These are phyloP conservation scores for Nothophoma quercina DNA, from an alignment of 2,329 filamentous ascomycete genomes.

Conservation along the genomic window DNA sequence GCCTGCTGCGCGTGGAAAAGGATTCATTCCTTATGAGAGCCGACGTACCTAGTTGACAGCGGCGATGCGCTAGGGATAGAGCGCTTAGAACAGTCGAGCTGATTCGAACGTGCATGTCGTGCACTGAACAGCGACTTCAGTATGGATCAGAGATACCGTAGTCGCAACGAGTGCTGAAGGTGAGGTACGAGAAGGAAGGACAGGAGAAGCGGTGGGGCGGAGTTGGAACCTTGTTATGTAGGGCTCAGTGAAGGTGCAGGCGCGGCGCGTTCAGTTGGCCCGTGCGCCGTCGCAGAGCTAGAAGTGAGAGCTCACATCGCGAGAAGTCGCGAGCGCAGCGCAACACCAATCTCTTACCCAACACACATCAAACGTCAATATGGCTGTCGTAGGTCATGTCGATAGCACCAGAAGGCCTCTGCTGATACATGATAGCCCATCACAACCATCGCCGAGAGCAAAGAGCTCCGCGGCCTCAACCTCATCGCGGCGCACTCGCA, in stretches of 20 bases:
- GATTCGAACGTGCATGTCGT: conserved; percentile 3
- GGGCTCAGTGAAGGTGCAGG: conserved; percentile 5
- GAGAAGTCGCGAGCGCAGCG: conserved; percentile 15
- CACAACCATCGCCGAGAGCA: conserved; percentile 89
- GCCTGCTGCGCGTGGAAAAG: background rate
- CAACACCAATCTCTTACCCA: conserved; percentile 5
- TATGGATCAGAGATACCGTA: background rate
- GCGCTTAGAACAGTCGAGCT: background rate
- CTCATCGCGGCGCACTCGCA: conserved; percentile 98
- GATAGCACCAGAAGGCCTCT: background rate
- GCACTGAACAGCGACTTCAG: background rate
- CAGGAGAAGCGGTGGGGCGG: background rate
- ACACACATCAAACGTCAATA: conserved; percentile 24
- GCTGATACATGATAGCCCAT: conserved; percentile 55
- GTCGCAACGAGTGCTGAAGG: background rate
- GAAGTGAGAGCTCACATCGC: conserved; percentile 12
- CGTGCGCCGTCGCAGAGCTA: conserved; percentile 4
- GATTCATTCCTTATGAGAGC: background rate
- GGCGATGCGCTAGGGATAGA: background rate
- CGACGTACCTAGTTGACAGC: conserved; percentile 1
- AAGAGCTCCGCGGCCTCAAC: conserved; percentile 94
- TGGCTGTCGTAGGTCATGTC: conserved; percentile 42
- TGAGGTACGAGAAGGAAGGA: background rate
- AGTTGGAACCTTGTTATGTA: conserved; percentile 1
- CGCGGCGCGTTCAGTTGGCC: conserved; percentile 2